Evolutionary conservation across 2,329 filamentous ascomycete species (phyloP), one percentile per base, ranked within the genome.

Genomic region (Stemphylium beticola): DNA sequence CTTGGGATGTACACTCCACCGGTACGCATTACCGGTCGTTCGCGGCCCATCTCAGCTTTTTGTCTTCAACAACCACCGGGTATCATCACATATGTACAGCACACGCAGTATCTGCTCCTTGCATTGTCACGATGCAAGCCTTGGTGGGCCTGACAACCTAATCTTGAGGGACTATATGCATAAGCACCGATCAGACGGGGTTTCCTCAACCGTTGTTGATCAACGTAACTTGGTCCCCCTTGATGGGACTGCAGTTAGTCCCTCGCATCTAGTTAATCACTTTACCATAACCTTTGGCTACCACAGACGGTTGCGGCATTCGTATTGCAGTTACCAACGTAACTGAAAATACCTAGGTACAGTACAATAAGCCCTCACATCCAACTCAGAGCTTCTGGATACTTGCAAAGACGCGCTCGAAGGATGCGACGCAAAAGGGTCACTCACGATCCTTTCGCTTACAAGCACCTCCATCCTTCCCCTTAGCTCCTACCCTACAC

Each of bases 11-110:
- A 24, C 26, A 40, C 37, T 37, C 40, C 41, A 46, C 41, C 10
- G 41, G 26, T 53, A 37, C 31, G 37, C 37, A 40, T 40, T 53
- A 22, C 49, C 44, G 36, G 24, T 47, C 29, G 42, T 53, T 29
- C 38, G 40, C 36, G 10, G 26, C 41, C 41, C 26, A 29, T 29
- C 12, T 43, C 39, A 24, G 22, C 22, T 4, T 24, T 24, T 24
- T 7, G 6, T 24, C 22, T 24, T 24, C 22, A 24, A 7, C 10
- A 31, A 17, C 15, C 29, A 32, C 26, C 39, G 26, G 15, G 12
- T n/a, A 32, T 26, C n/a, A 18, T 15, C 15, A 42, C 39, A 17
- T 18, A 17, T 20, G 22, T 24, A 7, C 22, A 24, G 22, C 6
- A 24, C 6, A 24, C 22, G 22, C 22, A 24, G 22, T 7, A 24